Conservation (phyloP, 257 asterid species). For the Prunella vulgaris region DNA sequence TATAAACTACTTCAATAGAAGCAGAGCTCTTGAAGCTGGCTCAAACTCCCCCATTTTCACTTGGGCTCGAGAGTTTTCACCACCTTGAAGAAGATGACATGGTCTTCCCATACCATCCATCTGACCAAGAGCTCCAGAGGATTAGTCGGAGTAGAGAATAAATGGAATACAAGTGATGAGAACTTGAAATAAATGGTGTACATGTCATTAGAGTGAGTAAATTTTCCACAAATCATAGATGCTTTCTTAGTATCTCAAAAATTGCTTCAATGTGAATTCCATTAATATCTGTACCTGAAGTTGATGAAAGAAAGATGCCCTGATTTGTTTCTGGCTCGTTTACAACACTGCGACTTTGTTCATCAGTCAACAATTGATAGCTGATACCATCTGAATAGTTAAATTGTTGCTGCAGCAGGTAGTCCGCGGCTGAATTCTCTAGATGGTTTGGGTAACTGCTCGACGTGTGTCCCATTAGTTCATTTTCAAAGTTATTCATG, state of each 20-base stretch:
- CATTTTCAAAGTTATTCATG: constrained; percentile 25
- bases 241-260: constrained; percentile 30
- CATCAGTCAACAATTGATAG: constrained; percentile 44
- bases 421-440: constrained; percentile 18
- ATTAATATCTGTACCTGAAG: constrained; percentile 65
- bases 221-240: constrained; percentile 25
- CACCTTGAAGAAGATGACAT: no score
- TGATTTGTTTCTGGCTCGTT: constrained; percentile 36
- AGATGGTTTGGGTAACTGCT: constrained; percentile 21
- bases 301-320: constrained; percentile 32
- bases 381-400: constrained; percentile 29
- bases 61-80: constrained; percentile 88
- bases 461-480: constrained; percentile 18
- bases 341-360: constrained; percentile 25
- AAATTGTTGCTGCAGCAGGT: constrained; percentile 38
- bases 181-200: constrained; percentile 7
- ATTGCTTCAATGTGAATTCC: constrained; percentile 24
- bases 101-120: no score
- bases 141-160: constrained; percentile 35
- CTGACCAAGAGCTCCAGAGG: constrained; percentile 73
- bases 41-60: constrained; percentile 91
- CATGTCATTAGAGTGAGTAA: no score
- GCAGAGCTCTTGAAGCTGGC: constrained; percentile 80
- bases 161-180: background rate
- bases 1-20: constrained; percentile 27